Conservation (phyloP, 441 rosid species). For the Gossypium davidsonii region DNA sequence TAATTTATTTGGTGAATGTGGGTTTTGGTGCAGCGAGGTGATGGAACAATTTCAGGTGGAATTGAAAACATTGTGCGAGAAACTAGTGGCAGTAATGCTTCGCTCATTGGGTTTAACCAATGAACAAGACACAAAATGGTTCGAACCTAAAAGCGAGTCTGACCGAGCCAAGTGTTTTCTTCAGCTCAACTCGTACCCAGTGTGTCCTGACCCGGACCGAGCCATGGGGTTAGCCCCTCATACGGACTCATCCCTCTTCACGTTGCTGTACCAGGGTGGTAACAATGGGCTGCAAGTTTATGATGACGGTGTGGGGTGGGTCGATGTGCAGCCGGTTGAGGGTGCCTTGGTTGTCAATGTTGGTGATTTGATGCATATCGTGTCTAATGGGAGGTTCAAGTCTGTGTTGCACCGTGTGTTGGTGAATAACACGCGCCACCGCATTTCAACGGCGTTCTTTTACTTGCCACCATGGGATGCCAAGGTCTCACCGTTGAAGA, state of each 20-base stretch:
- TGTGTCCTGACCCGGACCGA: conserved; percentile 28
- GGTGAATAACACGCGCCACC: conserved; percentile 39
- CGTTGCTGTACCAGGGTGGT: conserved; percentile 25
- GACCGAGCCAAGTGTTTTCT: neutral
- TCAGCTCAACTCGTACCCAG: conserved; percentile 37
- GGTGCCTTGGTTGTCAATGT: conserved; percentile 36
- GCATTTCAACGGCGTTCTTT: conserved; percentile 46
- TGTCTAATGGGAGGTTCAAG: conserved; percentile 32
- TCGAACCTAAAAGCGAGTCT: neutral
- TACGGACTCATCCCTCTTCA: conserved; percentile 32
- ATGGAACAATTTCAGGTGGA: conserved; percentile 1
- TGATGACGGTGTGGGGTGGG: conserved; percentile 28
- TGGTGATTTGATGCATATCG: conserved; percentile 33
- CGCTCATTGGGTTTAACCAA: neutral
- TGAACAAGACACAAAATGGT: neutral
- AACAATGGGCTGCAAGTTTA: conserved; percentile 31
- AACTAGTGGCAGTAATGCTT: neutral
- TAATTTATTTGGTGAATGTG: neutral
- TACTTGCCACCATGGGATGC: conserved; percentile 49
- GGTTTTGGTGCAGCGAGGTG: neutral
- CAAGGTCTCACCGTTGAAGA: conserved; percentile 37
- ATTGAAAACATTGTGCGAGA: neutral
- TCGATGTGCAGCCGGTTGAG: conserved; percentile 21
- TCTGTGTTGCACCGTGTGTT: conserved; percentile 46
- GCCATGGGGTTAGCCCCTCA: conserved; percentile 39